These are phyloP conservation scores for Cajanus cajan DNA, from an alignment of 306 rosid genomes.

Conservation along the genomic window DNA sequence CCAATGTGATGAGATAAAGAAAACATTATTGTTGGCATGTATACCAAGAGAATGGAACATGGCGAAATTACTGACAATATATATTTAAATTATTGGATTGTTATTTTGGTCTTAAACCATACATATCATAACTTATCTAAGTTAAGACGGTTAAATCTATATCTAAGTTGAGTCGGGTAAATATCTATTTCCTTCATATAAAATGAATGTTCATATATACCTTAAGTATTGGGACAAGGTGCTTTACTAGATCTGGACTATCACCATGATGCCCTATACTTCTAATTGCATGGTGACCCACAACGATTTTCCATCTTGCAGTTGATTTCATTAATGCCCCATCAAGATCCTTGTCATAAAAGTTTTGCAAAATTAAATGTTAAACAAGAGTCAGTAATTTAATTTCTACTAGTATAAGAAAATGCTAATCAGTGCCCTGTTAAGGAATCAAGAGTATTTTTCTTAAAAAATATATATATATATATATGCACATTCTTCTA, in stretches of 20 bases:
- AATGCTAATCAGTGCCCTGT: too few relatives aligned
- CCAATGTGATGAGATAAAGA: background rate
- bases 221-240: slow-evolving; percentile 30
- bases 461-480: too few relatives aligned
- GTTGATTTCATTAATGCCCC: slow-evolving; percentile 31
- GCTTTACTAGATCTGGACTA: slow-evolving; percentile 14
- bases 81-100: background rate
- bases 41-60: background rate
- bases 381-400: background rate
- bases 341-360: slow-evolving; percentile 27
- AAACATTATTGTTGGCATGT: background rate
- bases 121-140: too few relatives aligned
- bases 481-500: too few relatives aligned
- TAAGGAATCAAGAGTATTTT: too few relatives aligned
- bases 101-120: too few relatives aligned
- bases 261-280: slow-evolving; percentile 47
- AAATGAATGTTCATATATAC: background rate
- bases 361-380: background rate
- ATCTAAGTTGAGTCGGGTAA: too few relatives aligned
- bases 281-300: slow-evolving; percentile 44
- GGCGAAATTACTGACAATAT: background rate
- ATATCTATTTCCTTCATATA: background rate
- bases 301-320: slow-evolving; percentile 46
- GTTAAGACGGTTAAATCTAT: too few relatives aligned
- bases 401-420: too few relatives aligned